Percentiles rank a stretch among this genome's conserved stretches.
Conservation (phyloP, 148 eudicot species). For the Rhododendron ovatum region DNA sequence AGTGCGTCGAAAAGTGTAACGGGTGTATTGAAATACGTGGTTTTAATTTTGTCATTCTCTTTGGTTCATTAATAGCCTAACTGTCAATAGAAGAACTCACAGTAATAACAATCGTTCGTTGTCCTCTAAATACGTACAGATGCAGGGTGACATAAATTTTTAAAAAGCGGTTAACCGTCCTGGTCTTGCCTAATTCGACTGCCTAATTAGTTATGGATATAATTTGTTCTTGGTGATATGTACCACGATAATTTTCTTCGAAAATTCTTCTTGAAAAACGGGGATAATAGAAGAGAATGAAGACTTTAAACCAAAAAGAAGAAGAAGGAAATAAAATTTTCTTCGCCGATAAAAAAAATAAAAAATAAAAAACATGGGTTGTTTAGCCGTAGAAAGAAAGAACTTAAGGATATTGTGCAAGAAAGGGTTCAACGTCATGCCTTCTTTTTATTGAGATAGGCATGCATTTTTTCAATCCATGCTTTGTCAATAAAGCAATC, state of each 20-base stretch:
- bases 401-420: neutral
- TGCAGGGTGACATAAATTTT: no score
- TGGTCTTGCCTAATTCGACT: neutral
- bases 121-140: neutral
- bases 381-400: neutral
- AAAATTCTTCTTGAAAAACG: neutral
- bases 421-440: constrained; percentile 17
- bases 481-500: constrained; percentile 19
- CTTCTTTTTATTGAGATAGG: constrained; percentile 11
- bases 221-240: neutral
- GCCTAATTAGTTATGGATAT: neutral
- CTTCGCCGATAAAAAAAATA: no score
- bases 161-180: neutral
- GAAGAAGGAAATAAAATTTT: neutral
- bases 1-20: neutral
- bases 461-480: constrained; percentile 6
- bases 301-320: neutral
- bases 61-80: no score
- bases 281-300: neutral
- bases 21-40: no score
- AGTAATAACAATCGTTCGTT: neutral
- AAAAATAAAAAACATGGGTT: neutral
- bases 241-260: neutral
- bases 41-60: no score
- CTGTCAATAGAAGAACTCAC: neutral